Evolutionary conservation across 2,329 filamentous ascomycete genomes (phyloP).

Genomic region (Colletotrichum caudatum): DNA sequence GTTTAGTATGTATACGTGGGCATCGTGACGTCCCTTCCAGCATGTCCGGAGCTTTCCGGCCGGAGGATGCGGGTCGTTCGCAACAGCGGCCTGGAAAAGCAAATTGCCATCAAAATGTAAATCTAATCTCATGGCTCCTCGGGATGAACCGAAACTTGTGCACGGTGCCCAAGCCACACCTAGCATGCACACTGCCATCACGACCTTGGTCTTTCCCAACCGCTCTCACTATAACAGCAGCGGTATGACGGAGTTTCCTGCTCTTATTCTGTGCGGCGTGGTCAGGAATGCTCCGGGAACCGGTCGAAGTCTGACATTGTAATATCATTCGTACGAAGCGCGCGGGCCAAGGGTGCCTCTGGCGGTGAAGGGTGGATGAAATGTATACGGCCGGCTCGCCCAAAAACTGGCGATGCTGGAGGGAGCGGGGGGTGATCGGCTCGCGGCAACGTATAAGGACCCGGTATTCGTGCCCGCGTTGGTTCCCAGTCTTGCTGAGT

Average conservation of each 20-base stretch:
- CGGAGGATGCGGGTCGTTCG: background rate
- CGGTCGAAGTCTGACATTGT: background rate
- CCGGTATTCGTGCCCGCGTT: background rate
- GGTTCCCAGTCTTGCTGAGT: background rate
- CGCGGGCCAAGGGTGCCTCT: background rate
- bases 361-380: background rate
- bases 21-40: background rate
- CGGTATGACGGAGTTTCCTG: background rate
- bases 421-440: background rate
- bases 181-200: background rate
- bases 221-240: background rate
- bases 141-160: background rate
- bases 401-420: background rate
- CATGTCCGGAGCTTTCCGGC: background rate
- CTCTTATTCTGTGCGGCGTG: too few species aligned
- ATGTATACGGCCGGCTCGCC: background rate
- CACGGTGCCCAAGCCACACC: background rate
- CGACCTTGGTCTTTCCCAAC: background rate
- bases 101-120: background rate
- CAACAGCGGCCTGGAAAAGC: background rate
- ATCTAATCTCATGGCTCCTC: background rate
- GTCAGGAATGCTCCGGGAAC: background rate
- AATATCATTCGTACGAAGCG: background rate
- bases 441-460: background rate
- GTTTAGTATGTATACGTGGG: background rate